phyloP scores from a whole-genome alignment of 1,284 basidiomycete genomes.

The Austroboletus olivaceoglutinosus region DNA sequence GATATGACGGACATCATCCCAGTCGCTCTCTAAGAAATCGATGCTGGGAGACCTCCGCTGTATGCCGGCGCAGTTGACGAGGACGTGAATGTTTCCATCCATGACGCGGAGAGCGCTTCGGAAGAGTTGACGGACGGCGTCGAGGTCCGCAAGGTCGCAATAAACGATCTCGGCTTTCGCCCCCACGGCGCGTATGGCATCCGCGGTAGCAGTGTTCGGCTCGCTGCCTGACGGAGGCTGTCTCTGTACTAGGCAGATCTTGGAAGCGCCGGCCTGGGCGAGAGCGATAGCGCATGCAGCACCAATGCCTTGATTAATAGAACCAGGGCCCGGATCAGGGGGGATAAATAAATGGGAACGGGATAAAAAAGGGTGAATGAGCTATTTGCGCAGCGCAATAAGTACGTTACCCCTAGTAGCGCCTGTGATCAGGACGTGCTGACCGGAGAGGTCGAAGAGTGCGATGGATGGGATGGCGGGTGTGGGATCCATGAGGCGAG shows the following conservation, averaged over 20 bases:
- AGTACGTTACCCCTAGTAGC: slow-evolving; percentile 56
- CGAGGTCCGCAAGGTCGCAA: slow-evolving; percentile 73
- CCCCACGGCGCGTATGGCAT: slow-evolving; percentile 50
- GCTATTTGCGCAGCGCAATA: slow-evolving; percentile 22
- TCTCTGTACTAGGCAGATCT: slow-evolving; percentile 75
- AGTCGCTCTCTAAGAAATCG: slow-evolving; percentile 81
- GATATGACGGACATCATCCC: slow-evolving; percentile 74
- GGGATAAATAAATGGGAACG: slow-evolving; percentile 2
- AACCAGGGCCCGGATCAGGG: slow-evolving; percentile 11
- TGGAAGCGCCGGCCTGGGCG: slow-evolving; percentile 75
- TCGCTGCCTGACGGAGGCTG: slow-evolving; percentile 33
- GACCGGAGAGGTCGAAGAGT: slow-evolving; percentile 60
- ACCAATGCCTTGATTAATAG: slow-evolving; percentile 59
- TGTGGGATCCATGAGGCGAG: slow-evolving; percentile 41
- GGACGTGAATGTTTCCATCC: slow-evolving; percentile 73
- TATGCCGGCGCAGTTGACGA: slow-evolving; percentile 95
- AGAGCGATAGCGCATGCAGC: slow-evolving; percentile 71
- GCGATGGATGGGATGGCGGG: slow-evolving; percentile 45
- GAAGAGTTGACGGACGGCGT: slow-evolving; percentile 66
- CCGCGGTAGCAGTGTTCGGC: slow-evolving; percentile 57
- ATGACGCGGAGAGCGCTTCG: slow-evolving; percentile 60
- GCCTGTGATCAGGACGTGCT: slow-evolving; percentile 70
- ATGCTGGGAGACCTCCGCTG: slow-evolving; percentile 83
- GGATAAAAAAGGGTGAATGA: slow-evolving; percentile 13
- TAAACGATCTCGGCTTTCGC: slow-evolving; percentile 54